These are phyloP conservation scores for Oenanthe sinensis DNA, from an alignment of 129 eudicot species.

Conservation along the genomic window DNA sequence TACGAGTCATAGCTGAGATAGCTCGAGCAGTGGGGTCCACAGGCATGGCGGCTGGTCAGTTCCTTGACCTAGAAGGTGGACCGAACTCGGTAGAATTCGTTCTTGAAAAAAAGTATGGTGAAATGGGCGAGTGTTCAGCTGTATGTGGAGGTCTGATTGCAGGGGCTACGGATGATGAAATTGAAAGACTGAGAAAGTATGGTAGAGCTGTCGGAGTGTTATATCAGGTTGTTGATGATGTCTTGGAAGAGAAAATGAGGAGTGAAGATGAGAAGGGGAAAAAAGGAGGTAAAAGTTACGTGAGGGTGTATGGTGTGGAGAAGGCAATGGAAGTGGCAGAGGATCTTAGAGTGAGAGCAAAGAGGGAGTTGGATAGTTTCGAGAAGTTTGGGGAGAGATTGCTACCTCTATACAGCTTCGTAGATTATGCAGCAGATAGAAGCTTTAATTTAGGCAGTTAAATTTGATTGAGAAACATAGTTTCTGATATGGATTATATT, in stretches of 20 bases:
- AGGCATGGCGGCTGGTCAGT: conserved; percentile 97
- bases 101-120: conserved; percentile 87
- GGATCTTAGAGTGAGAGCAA: conserved; percentile 65
- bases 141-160: conserved; percentile 80
- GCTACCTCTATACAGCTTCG: conserved; percentile 71
- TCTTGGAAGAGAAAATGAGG: conserved; percentile 43
- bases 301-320: conserved; percentile 71
- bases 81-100: conserved; percentile 65
- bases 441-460: conserved; percentile 58
- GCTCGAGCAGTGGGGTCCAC: conserved; percentile 95
- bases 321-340: conserved; percentile 83
- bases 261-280: conserved; percentile 22
- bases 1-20: conserved; percentile 74
- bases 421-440: conserved; percentile 89
- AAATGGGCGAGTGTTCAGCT: conserved; percentile 90
- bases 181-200: conserved; percentile 58
- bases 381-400: conserved; percentile 83
- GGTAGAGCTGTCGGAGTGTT: conserved; percentile 84
- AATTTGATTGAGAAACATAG: conserved; percentile 13
- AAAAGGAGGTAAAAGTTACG: conserved; percentile 66
- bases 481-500: not conserved
- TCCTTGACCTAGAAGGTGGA: conserved; percentile 78
- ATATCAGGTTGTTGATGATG: conserved; percentile 80
- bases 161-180: conserved; percentile 73
- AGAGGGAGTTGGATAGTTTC: conserved; percentile 63